phyloP scores from a whole-genome alignment of 495 filamentous ascomycete genomes.

The Xylaria nigripes region DNA sequence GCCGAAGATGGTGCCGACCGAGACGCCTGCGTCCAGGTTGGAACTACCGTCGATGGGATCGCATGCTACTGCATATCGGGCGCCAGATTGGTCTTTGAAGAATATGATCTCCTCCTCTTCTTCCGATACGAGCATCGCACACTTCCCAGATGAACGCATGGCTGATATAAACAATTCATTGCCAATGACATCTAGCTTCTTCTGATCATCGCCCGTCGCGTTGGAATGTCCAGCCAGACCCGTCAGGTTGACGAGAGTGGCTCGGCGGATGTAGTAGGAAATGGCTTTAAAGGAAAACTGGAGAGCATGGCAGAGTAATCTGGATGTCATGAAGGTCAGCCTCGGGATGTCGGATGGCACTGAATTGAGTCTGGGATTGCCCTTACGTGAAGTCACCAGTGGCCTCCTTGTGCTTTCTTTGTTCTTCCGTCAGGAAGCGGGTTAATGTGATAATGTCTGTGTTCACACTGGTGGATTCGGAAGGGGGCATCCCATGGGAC shows the following conservation, averaged over 20 bases:
- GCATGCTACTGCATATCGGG: slow-evolving; percentile 91
- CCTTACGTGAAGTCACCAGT: slow-evolving; percentile 96
- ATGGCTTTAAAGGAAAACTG: slow-evolving; percentile 99
- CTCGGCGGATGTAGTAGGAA: slow-evolving; percentile 97
- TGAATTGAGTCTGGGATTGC: not conserved
- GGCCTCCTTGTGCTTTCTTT: slow-evolving; percentile 84
- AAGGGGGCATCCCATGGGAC: slow-evolving; percentile 20
- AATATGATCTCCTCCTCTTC: slow-evolving; percentile 89
- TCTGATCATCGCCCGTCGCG: slow-evolving; percentile 93
- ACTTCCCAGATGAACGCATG: slow-evolving; percentile 86
- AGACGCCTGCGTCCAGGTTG: slow-evolving; percentile 96
- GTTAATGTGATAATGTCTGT: slow-evolving; percentile 93
- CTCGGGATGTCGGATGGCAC: not conserved
- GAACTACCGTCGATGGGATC: slow-evolving; percentile 97
- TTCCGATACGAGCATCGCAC: slow-evolving; percentile 85
- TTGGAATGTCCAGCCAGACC: slow-evolving; percentile 93
- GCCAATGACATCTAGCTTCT: slow-evolving; percentile 98
- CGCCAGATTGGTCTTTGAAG: slow-evolving; percentile 70
- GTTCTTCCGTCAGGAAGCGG: slow-evolving; percentile 91
- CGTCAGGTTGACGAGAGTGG: slow-evolving; percentile 92
- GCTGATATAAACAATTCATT: slow-evolving; percentile 95
- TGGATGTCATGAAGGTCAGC: slow-evolving; percentile 25
- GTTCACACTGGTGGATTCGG: slow-evolving; percentile 71
- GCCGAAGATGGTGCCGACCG: slow-evolving; percentile 95
- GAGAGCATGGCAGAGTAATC: slow-evolving; percentile 90